Evolutionary conservation across 306 rosid genomes (phyloP), one percentile per base, ranked within the genome.

Genomic region (Morella rubra): DNA sequence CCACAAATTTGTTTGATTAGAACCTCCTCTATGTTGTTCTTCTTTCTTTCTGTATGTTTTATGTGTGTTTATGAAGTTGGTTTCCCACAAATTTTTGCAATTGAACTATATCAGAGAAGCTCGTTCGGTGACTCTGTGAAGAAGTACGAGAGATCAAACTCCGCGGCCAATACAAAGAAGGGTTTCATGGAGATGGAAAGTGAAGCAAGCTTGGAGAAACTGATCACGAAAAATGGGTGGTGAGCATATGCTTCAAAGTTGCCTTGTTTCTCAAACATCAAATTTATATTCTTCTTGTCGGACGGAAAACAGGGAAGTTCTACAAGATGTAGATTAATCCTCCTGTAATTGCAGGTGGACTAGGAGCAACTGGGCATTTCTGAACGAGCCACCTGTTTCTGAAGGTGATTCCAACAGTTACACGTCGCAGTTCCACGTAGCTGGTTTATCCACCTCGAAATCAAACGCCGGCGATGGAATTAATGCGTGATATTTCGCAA

Each of bases 291-390:
- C 3, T 32, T 32, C 3, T 32, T 1, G 32, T 1, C 3, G 37
- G 37, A 32, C 37, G 37, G 32, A 32, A 32, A 32, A 32, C 37
- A 32, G 37, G 2, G 37, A 32, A 32, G 37, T 32, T 32, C 37
- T 32, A 32, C 37, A 32, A 2, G 3, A 32, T 32, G 37, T 32
- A 32, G 3, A 32, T 45, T 42, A 40, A 22, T 19, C 45, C 44
- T 11, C 44, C 8, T 12, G 58, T 14, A 80, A 9, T 22, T 74
- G 77, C 71, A 93, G 98, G 98, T 93, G 98, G 98, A 91, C 91
- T 0, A 86, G 80, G 79, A 90, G 98, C 75, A 91, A 69, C 77
- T 93, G 86, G 96, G 98, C 98, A 14, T 93, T 93, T 90, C 89
- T 93, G 73, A 93, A 93, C 50, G 97, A 93, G 45, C 89, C 94